Percentiles rank a stretch among this genome's conserved stretches.
These are phyloP conservation scores for Volvox africanus DNA, from an alignment of 139 green algal species.

Conservation along the genomic window DNA sequence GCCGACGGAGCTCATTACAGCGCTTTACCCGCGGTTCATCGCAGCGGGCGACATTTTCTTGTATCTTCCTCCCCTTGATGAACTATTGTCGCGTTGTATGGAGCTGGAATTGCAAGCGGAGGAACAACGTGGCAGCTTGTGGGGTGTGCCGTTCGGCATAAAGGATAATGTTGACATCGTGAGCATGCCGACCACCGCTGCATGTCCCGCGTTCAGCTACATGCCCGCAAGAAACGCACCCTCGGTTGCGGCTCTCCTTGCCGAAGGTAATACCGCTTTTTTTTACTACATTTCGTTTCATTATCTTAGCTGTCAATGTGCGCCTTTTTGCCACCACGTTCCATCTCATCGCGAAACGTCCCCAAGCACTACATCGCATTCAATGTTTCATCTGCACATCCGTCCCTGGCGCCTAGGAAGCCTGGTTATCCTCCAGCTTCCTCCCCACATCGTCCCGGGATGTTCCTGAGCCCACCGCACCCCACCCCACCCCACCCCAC, in stretches of 20 bases:
- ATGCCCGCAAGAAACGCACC: constrained; percentile 52
- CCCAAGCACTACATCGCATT: no score
- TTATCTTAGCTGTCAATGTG: no score
- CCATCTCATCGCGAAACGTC: no score
- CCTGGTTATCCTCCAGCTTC: no score
- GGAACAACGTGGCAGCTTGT: constrained; percentile 63
- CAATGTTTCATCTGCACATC: no score
- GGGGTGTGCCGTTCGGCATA: constrained; percentile 81
- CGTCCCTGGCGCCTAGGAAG: no score
- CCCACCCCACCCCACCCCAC: no score
- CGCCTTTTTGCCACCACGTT: no score
- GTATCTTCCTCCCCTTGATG: constrained; percentile 29
- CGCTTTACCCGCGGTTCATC: constrained; percentile 55
- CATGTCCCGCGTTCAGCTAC: constrained; percentile 77
- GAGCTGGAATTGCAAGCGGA: constrained; percentile 62
- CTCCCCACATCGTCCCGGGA: no score
- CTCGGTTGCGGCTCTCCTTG: constrained; percentile 66
- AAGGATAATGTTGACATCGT: constrained; percentile 91
- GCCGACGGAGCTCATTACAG: constrained; percentile 54
- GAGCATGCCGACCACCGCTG: constrained; percentile 77
- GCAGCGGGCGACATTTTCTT: constrained; percentile 59
- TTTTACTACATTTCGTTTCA: no score
- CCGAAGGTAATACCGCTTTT: constrained; percentile 55
- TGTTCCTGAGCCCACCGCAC: no score
- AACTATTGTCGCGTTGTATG: constrained; percentile 58